Evolutionary conservation across 2,329 filamentous ascomycete species (phyloP).

Genomic region (Hypoxylon sp.): DNA sequence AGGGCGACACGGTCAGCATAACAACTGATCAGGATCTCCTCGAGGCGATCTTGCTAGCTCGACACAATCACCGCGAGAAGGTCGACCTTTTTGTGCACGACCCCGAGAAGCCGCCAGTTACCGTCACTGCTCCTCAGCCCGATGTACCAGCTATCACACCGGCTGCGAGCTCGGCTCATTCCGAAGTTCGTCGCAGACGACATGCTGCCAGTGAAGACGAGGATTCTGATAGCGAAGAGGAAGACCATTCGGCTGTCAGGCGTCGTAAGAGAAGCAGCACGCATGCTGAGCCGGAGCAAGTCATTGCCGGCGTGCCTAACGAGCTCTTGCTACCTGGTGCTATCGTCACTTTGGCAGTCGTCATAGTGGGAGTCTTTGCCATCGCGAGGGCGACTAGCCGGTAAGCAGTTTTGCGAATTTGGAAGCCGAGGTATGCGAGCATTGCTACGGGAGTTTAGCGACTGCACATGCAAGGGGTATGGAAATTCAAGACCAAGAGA

Average conservation of each 20-base stretch:
- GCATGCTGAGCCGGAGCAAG: constrained; percentile 74
- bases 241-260: constrained; percentile 66
- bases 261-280: constrained; percentile 61
- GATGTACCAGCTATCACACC: constrained; percentile 61
- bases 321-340: constrained; percentile 93
- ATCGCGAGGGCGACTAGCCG: constrained; percentile 77
- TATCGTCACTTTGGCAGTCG: constrained; percentile 93
- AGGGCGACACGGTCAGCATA: constrained; percentile 96
- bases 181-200: constrained; percentile 65
- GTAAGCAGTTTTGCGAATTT: constrained; percentile 51
- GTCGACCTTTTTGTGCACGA: constrained; percentile 98
- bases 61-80: constrained; percentile 84
- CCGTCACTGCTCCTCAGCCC: constrained; percentile 66
- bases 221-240: constrained; percentile 68
- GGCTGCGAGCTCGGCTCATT: constrained; percentile 60
- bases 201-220: constrained; percentile 62
- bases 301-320: constrained; percentile 93
- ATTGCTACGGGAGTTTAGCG: constrained; percentile 36
- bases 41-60: constrained; percentile 88
- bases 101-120: constrained; percentile 87
- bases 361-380: constrained; percentile 93
- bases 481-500: constrained; percentile 2
- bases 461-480: constrained; percentile 9
- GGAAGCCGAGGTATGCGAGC: constrained; percentile 6
- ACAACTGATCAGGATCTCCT: constrained; percentile 94